Conservation (phyloP, 2,329 filamentous ascomycete genomes). For the Diplodia mutila region DNA sequence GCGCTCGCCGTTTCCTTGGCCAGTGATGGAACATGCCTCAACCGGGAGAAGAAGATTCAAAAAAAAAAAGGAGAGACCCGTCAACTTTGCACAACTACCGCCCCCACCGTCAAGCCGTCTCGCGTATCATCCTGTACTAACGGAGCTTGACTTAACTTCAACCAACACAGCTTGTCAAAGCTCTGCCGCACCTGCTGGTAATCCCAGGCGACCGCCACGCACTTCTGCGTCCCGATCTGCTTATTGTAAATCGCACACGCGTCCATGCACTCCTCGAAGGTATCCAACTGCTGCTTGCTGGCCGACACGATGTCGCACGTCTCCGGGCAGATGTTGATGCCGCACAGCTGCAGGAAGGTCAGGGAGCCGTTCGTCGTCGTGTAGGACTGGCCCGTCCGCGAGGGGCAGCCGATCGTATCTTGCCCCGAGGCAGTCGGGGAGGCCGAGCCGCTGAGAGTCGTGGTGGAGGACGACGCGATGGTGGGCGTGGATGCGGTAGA, state of each 20-base stretch:
- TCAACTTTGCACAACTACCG: constrained; percentile 17
- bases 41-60: no score
- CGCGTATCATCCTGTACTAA: constrained; percentile 1
- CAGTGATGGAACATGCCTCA: no score
- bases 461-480: background rate
- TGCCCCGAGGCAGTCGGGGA: background rate
- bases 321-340: constrained; percentile 15
- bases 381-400: background rate
- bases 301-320: constrained; percentile 18
- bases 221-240: constrained; percentile 16
- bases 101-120: constrained; percentile 3
- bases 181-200: constrained; percentile 21
- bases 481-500: background rate
- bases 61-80: background rate
- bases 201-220: constrained; percentile 15
- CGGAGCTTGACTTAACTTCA: constrained; percentile 10
- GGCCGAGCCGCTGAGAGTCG: background rate
- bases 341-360: constrained; percentile 14
- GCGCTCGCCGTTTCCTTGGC: background rate
- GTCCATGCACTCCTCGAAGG: constrained; percentile 11
- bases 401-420: constrained; percentile 3
- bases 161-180: constrained; percentile 10
- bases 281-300: background rate
- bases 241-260: constrained; percentile 8
- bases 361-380: constrained; percentile 12